Percentiles rank a stretch among this genome's conserved stretches.
Evolutionary conservation across 1,284 basidiomycete species (phyloP).

Genomic region (Sporisorium sorghi): DNA sequence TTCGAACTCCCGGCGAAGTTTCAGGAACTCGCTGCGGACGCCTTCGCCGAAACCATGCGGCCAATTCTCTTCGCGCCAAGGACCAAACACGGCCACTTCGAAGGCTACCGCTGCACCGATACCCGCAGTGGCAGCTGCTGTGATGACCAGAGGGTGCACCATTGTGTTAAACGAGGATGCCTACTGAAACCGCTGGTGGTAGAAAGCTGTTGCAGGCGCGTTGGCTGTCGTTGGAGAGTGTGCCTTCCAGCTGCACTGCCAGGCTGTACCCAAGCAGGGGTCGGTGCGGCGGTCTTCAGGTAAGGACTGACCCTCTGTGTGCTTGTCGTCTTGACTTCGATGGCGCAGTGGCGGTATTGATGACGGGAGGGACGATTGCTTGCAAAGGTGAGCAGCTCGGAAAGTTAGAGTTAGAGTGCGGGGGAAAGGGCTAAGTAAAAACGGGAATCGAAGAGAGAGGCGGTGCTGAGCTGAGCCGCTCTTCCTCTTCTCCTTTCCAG

Average conservation of each 20-base stretch:
- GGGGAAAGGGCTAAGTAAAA: not conserved
- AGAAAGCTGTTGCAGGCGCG: not conserved
- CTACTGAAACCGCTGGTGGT: not conserved
- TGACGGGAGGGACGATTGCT: not conserved
- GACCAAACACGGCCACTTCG: constrained; percentile 55
- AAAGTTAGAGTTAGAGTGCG: no score
- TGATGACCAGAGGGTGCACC: constrained; percentile 57
- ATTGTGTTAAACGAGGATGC: constrained; percentile 14
- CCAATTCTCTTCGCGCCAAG: constrained; percentile 59
- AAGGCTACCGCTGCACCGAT: constrained; percentile 55
- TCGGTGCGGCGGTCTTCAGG: no score
- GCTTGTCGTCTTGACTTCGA: no score
- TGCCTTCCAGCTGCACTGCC: not conserved
- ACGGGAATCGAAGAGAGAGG: constrained; percentile 11
- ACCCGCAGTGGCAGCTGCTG: constrained; percentile 51
- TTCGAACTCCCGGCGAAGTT: constrained; percentile 40
- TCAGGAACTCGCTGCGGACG: constrained; percentile 41
- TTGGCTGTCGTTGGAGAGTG: constrained; percentile 1
- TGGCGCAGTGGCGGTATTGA: not conserved
- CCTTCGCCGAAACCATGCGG: constrained; percentile 53
- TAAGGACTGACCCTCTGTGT: no score
- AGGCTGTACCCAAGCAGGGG: no score
- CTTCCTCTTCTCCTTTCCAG: constrained; percentile 8
- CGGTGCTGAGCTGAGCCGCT: constrained; percentile 24
- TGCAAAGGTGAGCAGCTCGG: not conserved